Evolutionary conservation across 1,139 yeast species (phyloP).

Genomic region (Yamadazyma dendronema): DNA sequence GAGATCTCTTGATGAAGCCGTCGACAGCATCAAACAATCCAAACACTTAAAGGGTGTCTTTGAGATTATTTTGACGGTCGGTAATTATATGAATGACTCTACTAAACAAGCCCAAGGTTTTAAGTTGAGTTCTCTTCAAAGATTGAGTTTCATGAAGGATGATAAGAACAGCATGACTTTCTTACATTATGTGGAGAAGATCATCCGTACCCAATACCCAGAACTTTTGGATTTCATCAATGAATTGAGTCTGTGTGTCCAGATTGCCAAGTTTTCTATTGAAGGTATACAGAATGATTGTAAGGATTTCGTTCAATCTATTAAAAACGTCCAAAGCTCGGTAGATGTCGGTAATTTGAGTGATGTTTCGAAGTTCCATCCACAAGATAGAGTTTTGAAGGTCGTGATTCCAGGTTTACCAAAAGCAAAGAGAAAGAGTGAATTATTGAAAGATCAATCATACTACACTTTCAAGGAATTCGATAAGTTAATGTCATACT

Average conservation of each 20-base stretch:
- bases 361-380: conserved; percentile 73
- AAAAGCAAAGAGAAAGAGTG: conserved; percentile 66
- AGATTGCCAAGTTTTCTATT: conserved; percentile 63
- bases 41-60: conserved; percentile 61
- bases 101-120: conserved; percentile 81
- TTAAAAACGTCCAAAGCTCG: conserved; percentile 69
- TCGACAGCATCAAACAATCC: conserved; percentile 58
- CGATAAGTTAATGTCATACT: conserved; percentile 66
- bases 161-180: conserved; percentile 77
- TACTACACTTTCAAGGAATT: conserved; percentile 64
- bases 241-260: conserved; percentile 58
- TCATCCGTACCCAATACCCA: conserved; percentile 67
- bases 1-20: conserved; percentile 62
- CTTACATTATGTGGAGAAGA: conserved; percentile 75
- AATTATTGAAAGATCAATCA: conserved; percentile 61
- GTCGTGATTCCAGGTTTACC: conserved; percentile 66
- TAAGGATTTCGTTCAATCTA: conserved; percentile 51
- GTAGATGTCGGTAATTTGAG: conserved; percentile 75
- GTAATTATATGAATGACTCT: conserved; percentile 80
- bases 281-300: conserved; percentile 69
- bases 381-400: conserved; percentile 61
- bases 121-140: conserved; percentile 68
- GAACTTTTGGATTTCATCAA: conserved; percentile 56
- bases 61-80: conserved; percentile 76
- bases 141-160: conserved; percentile 75